phyloP scores from a whole-genome alignment of 2,329 filamentous ascomycete genomes.

The Basipetospora chlamydospora region DNA sequence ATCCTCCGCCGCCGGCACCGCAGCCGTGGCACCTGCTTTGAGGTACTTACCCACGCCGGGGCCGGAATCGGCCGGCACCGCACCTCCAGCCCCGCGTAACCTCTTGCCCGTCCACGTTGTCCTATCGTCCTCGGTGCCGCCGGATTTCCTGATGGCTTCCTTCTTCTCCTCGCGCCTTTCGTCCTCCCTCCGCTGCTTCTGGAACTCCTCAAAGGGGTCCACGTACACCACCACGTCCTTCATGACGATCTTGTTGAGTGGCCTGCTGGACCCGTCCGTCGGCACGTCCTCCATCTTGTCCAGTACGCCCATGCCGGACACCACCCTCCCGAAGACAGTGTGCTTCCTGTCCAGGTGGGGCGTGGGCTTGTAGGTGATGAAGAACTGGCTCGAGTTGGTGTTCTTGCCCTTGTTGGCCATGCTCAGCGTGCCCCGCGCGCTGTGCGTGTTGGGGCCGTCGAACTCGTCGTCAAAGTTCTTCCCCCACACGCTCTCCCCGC shows the following conservation, averaged over 20 bases:
- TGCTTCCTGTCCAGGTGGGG: slow-evolving; percentile 89
- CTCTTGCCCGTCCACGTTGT: slow-evolving; percentile 95
- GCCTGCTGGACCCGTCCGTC: slow-evolving; percentile 61
- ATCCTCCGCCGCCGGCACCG: slow-evolving; percentile 33
- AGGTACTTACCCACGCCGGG: slow-evolving; percentile 67
- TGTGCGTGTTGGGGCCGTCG: slow-evolving; percentile 76
- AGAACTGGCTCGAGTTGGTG: slow-evolving; percentile 90
- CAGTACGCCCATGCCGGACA: slow-evolving; percentile 60
- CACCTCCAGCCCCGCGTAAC: slow-evolving; percentile 52
- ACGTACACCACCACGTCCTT: slow-evolving; percentile 74
- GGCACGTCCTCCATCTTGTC: slow-evolving; percentile 63
- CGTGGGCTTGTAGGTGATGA: slow-evolving; percentile 75
- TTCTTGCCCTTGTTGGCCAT: slow-evolving; percentile 99
- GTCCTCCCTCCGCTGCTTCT: slow-evolving; percentile 54
- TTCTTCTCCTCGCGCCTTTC: slow-evolving; percentile 43
- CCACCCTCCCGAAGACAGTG: slow-evolving; percentile 84
- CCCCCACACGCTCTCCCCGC: slow-evolving; percentile 84
- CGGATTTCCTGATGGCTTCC: slow-evolving; percentile 46
- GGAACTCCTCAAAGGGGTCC: slow-evolving; percentile 90
- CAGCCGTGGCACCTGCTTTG: slow-evolving; percentile 32
- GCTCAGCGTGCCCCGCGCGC: slow-evolving; percentile 61
- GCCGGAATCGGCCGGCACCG: slow-evolving; percentile 27
- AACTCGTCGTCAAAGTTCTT: slow-evolving; percentile 92
- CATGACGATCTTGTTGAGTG: slow-evolving; percentile 65
- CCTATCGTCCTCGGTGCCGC: slow-evolving; percentile 72